Evolutionary conservation across 2,329 filamentous ascomycete species (phyloP).

Genomic region (Aspergillus cejpii): DNA sequence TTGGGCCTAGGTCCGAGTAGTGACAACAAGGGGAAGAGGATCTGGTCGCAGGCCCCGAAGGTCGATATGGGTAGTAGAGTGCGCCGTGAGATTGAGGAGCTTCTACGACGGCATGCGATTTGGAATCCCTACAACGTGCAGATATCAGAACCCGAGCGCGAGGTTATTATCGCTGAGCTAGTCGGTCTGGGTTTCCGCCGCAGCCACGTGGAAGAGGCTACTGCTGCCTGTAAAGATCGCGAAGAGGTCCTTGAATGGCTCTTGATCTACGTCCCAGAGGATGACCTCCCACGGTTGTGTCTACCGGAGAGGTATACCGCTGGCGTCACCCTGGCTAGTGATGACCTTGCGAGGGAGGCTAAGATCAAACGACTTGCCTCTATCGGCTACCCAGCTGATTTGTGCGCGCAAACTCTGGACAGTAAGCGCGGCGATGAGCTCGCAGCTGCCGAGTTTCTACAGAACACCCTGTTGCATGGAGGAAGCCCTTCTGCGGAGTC

Average conservation of each 20-base stretch:
- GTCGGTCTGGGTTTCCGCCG: conserved; percentile 74
- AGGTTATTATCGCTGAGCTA: conserved; percentile 64
- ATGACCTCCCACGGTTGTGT: conserved; percentile 89
- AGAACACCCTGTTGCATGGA: conserved; percentile 58
- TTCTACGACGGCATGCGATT: conserved; percentile 68
- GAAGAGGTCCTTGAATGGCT: conserved; percentile 95
- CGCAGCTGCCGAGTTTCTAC: conserved; percentile 70
- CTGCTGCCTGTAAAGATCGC: conserved; percentile 77
- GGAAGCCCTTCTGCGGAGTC: conserved; percentile 10
- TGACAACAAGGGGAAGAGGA: conserved; percentile 54
- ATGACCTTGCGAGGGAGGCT: conserved; percentile 71
- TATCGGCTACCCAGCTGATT: conserved; percentile 76
- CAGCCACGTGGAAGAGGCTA: conserved; percentile 83
- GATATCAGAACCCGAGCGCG: conserved; percentile 54
- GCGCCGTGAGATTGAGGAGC: conserved; percentile 67
- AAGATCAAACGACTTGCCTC: conserved; percentile 74
- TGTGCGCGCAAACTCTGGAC: conserved; percentile 73
- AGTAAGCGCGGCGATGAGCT: conserved; percentile 64
- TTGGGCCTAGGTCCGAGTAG: conserved; percentile 40
- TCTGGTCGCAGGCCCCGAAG: conserved; percentile 76
- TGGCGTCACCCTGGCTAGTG: conserved; percentile 77
- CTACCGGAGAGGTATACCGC: conserved; percentile 87
- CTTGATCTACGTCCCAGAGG: conserved; percentile 91
- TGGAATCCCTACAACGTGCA: conserved; percentile 79
- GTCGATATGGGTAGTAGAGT: conserved; percentile 87